phyloP scores from a whole-genome alignment of 1,284 basidiomycete genomes.

The Rhizopogon parksii region DNA sequence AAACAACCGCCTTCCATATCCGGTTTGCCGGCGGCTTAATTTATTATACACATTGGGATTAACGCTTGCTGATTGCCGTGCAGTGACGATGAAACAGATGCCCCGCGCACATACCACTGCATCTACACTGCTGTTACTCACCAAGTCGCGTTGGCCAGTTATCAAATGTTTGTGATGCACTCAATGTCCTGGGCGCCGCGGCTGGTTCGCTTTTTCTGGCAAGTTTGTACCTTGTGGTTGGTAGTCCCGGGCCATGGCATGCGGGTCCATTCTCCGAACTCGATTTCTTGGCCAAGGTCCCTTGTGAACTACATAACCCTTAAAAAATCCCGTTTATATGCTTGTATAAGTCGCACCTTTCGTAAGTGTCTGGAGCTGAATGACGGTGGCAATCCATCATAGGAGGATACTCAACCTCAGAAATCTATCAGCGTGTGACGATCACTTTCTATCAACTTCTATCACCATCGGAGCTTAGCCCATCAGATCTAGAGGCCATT shows the following conservation, averaged over 20 bases:
- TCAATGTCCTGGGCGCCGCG: too few species aligned
- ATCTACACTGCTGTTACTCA: not conserved
- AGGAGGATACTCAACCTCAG: not conserved
- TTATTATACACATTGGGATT: not conserved
- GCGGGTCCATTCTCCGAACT: not conserved
- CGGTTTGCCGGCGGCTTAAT: not conserved
- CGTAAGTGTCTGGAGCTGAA: not conserved
- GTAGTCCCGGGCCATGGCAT: not conserved
- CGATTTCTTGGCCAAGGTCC: too few species aligned
- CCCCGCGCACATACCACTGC: not conserved
- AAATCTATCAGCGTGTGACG: not conserved
- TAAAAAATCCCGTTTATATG: too few species aligned
- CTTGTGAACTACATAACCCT: too few species aligned
- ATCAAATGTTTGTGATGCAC: not conserved
- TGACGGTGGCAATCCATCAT: not conserved
- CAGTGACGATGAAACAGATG: not conserved
- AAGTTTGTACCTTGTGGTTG: not conserved
- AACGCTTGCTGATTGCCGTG: too few species aligned
- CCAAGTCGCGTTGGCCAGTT: not conserved
- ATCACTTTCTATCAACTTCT: too few species aligned
- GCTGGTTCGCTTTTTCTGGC: too few species aligned
- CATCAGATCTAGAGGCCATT: not conserved
- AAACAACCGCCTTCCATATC: conserved; percentile 19
- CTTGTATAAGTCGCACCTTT: not conserved
- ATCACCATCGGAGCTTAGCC: not conserved